Evolutionary conservation across 1,284 basidiomycete species (phyloP), one percentile per base, ranked within the genome.

Genomic region (Cryptococcus sp.): DNA sequence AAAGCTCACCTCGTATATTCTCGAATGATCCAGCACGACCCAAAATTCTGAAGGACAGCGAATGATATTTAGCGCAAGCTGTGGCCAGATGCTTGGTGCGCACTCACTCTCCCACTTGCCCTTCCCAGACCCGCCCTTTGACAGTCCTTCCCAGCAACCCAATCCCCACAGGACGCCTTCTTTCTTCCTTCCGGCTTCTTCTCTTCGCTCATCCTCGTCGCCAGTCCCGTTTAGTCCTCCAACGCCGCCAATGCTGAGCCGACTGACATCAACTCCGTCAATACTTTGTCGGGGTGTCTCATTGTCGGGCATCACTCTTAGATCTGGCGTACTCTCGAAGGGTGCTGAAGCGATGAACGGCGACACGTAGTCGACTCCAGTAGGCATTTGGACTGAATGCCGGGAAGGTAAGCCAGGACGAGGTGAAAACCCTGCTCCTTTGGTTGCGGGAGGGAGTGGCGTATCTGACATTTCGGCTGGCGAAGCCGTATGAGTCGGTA

Each of bases 81-180:
- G n/a, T n/a, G 19, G 20, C 19, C 22, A 20, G 5, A 13, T 5
- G 25, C 25, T 3, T 6, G 25, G 25, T 25, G 25, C 6, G 3
- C n/a, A 75, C 75, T 70, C 58, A 76, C 75, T 77, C 57, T 79
- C 78, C 77, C 77, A 79, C 50, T 72, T 75, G 42, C 67, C 63
- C 53, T 70, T 72, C 1, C 63, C 63, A 1, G 64, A 66, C 10
- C 63, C 55, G 10, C 62, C 63, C 49, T 67, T 71, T 45, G 67
- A 71, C 38, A 79, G 60, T 15, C 69, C 75, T 49, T 79, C 78
- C 78, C 78, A 79, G 1, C 63, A 62, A 1, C 78, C 76, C 13
- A 72, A 64, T 22, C 73, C 73, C 77, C 77, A 79, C n/a, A 79
- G 52, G 8, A 78, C 70, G 16, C 78, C 78, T 60, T 79, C 78